Base-by-base conservation (phyloP, 108 stramenopile genomes). In the Cylindrotheca closterium region DNA sequence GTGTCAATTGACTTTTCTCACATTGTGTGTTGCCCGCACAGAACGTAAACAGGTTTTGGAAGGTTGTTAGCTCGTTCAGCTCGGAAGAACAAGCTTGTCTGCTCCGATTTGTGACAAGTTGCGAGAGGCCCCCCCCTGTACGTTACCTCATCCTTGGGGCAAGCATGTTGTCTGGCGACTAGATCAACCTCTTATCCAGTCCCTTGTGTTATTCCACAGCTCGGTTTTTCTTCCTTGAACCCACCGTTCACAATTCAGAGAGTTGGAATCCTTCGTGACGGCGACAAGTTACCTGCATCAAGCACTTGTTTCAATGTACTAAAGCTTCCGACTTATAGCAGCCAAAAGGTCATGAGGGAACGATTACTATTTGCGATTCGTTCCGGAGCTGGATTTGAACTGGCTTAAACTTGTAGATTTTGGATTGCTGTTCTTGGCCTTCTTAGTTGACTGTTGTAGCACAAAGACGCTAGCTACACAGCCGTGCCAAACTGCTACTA, bases 221-320 rank as follows among this genome's bases (percentile, higher is more conserved):
- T 99, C 42, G 99, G 99, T 4, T 99, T 99, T 82, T 84, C 81
- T 24, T 75, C 77, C 24, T 80, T 99, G 79, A 88, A 89, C 70
- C 99, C 99, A 19, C 94, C 95, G 22, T 98, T 99, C 74, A 97
- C 96, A 28, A 79, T 99, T 73, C 97, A 97, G 57, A 78, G 91
- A 21, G 92, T 95, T 7, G 85, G 89, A n/a, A 92, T 92, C 33
- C 57, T 83, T 65, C 63, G 89, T 27, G 98, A 97, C 54, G 88
- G 77, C 4, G 91, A 96, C 32, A 83, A 93, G 50, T 80, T 99
- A 19, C 98, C 98, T 4, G 75, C 95, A 5, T 94, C 99, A 3
- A 89, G 88, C 19, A 99, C 99, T 46, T 99, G 99, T 80, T 99
- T 99, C 78, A 99, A 99, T 74, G 85, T 81, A 15, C 78, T 99